Evolutionary conservation across 441 rosid species (phyloP), one percentile per base, ranked within the genome.

Genomic region (Populus hybrid): DNA sequence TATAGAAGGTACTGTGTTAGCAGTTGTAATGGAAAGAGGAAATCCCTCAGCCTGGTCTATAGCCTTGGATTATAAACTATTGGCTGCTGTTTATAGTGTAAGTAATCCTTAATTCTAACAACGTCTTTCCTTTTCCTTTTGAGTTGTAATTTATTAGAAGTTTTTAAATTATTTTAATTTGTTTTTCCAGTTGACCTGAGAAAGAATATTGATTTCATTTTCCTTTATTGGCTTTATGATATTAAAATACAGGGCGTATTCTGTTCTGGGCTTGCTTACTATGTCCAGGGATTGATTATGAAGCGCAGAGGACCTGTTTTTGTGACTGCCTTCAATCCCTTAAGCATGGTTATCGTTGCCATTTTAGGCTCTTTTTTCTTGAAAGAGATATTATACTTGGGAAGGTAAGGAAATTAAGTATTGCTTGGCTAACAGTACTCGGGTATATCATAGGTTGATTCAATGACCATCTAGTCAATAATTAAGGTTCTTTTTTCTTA

Each of bases 271-370:
- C 67, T 94, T n/a, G 87, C 88, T 68, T 95, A 94, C 73, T 94
- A 90, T 81, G 72, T 91, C 36, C 94, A 91, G 84, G 99, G 97
- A 61, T 42, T 88, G 9, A 83, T 94, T 65, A 91, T 91, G 98
- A 88, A 87, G 79, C 85, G 84, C 1, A 90, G 88, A 81, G 98
- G 98, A 8, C 98, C 98, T 0, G 98, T 96, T 38, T 96, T 94
- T 69, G 97, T 96, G 16, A 88, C 96, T 10, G 97, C 99, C 34
- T 94, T 94, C 34, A 92, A 73, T 84, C 97, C 97, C 16, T 80
- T 96, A 0, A 75, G 92, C 79, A 94, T 91, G 98, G 87, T 93
- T 59, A 88, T 96, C 26, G 97, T 94, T 36, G 93, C 97, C 0
- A 71, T 91, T 70, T 68, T 96, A 86, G 88, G 98, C 14, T 83